phyloP scores from a whole-genome alignment of 345 rosid genomes.

The Camelina neglecta region DNA sequence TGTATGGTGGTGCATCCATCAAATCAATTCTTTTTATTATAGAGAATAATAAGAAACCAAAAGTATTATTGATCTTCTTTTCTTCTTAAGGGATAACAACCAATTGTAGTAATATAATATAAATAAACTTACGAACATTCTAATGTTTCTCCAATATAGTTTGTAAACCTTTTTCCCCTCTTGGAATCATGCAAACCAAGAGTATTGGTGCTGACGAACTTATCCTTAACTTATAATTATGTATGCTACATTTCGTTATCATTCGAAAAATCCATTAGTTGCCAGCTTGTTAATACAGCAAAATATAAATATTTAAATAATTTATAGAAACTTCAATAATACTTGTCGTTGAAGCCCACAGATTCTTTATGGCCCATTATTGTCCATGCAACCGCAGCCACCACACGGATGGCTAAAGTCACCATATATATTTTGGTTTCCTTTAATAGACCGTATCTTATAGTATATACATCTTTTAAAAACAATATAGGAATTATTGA shows the following conservation, averaged over 20 bases:
- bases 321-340: slow-evolving; percentile 11
- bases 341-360: slow-evolving; percentile 35
- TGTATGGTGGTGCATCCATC: slow-evolving; percentile 40
- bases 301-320: slow-evolving; percentile 12
- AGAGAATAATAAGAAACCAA: background rate
- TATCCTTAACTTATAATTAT: slow-evolving; percentile 26
- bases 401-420: slow-evolving; percentile 40
- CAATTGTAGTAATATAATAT: background rate
- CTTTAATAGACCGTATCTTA: slow-evolving; percentile 21
- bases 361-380: slow-evolving; percentile 40
- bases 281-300: slow-evolving; percentile 39
- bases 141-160: background rate
- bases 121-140: background rate
- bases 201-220: slow-evolving; percentile 8
- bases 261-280: slow-evolving; percentile 31
- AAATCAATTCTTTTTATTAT: slow-evolving; percentile 18
- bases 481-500: background rate
- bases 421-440: slow-evolving; percentile 21
- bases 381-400: slow-evolving; percentile 37
- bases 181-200: background rate
- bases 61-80: slow-evolving; percentile 14
- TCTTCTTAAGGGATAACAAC: slow-evolving; percentile 13
- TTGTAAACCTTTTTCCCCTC: background rate
- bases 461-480: background rate
- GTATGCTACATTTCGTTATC: slow-evolving; percentile 33